A percentile compares a stretch with the other conserved stretches of the same genome.
phyloP scores from a whole-genome alignment of 129 eudicot species.

The Escallonia rubra region DNA sequence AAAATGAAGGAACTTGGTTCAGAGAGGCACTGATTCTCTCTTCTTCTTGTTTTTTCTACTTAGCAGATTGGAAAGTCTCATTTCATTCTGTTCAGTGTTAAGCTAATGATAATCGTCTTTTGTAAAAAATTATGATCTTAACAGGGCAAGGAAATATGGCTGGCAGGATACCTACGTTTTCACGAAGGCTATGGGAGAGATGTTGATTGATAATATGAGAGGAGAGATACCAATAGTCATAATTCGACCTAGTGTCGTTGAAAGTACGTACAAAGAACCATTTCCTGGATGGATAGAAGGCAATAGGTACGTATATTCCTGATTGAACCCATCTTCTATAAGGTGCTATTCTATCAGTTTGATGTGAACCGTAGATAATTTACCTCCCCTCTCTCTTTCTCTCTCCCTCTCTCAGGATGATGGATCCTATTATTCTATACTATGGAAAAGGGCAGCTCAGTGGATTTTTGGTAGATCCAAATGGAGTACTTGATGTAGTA shows the following conservation, averaged over 20 bases:
- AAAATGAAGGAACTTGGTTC: conserved; percentile 76
- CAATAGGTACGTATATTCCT: conserved; percentile 46
- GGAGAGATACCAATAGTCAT: conserved; percentile 87
- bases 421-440: conserved; percentile 88
- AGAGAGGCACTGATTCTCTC: conserved; percentile 46
- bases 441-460: conserved; percentile 94
- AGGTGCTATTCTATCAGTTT: neutral
- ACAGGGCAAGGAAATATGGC: conserved; percentile 83
- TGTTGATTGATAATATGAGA: conserved; percentile 84
- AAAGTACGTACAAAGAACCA: conserved; percentile 92
- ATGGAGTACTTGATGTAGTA: conserved; percentile 96
- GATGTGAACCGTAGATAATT: neutral
- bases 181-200: conserved; percentile 98
- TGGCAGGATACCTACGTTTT: conserved; percentile 99
- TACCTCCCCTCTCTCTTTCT: neutral
- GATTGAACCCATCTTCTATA: neutral
- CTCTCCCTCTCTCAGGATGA: conserved; percentile 60
- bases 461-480: conserved; percentile 88
- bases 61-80: neutral
- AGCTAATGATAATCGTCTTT: neutral
- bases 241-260: conserved; percentile 93
- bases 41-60: neutral
- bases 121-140: neutral
- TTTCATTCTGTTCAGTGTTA: neutral
- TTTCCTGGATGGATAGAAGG: conserved; percentile 99